Conservation (phyloP, 1,284 basidiomycete species). For the Schizopora paradoxa region DNA sequence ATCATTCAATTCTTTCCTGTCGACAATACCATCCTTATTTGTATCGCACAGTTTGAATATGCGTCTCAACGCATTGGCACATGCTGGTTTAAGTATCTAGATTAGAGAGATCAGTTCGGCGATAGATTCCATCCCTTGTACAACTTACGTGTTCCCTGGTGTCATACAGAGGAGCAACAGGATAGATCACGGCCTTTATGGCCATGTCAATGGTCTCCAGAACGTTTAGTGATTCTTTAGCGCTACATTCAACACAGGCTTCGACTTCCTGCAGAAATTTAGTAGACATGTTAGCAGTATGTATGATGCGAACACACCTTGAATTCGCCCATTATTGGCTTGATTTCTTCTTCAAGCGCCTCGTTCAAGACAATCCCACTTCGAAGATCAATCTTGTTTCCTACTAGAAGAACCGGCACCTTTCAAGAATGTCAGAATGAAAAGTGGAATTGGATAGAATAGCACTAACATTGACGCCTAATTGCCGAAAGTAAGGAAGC, state of each 20-base stretch:
- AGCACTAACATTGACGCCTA: slow-evolving; percentile 84
- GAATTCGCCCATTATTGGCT: slow-evolving; percentile 96
- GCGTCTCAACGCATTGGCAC: slow-evolving; percentile 80
- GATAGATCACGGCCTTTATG: slow-evolving; percentile 96
- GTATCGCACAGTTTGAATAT: slow-evolving; percentile 96
- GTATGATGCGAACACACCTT: slow-evolving; percentile 52
- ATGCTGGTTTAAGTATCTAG: slow-evolving; percentile 91
- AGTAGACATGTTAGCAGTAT: slow-evolving; percentile 12
- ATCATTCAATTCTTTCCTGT: slow-evolving; percentile 90
- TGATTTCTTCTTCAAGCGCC: slow-evolving; percentile 89
- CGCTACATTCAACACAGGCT: slow-evolving; percentile 96
- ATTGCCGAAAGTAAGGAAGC: slow-evolving; percentile 93
- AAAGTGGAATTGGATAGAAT: slow-evolving; percentile 16
- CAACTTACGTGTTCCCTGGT: slow-evolving; percentile 81
- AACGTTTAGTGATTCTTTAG: slow-evolving; percentile 85
- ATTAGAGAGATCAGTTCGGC: slow-evolving; percentile 14
- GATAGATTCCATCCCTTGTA: slow-evolving; percentile 21
- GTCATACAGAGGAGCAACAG: slow-evolving; percentile 96
- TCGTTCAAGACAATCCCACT: slow-evolving; percentile 93
- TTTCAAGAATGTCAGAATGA: slow-evolving; percentile 28
- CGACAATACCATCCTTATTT: slow-evolving; percentile 91
- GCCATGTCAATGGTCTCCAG: slow-evolving; percentile 99
- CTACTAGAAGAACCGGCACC: slow-evolving; percentile 96
- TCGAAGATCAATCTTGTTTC: slow-evolving; percentile 96
- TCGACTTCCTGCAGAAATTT: slow-evolving; percentile 78